These are phyloP conservation scores for Fusarium subtropicale DNA, from an alignment of 2,329 filamentous ascomycete species.

Conservation along the genomic window DNA sequence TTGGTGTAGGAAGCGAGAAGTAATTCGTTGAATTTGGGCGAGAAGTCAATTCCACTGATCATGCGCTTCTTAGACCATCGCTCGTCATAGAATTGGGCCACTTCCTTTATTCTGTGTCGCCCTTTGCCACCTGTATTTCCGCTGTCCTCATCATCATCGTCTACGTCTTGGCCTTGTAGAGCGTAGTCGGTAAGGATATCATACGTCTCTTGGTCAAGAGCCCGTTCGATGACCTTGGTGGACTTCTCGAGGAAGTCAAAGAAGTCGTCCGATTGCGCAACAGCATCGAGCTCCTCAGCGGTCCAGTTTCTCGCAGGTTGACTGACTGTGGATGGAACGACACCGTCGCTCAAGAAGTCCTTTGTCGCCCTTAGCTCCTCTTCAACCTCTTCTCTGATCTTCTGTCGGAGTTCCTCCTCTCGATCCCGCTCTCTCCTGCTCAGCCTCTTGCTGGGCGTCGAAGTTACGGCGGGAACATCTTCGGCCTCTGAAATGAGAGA, in stretches of 20 bases:
- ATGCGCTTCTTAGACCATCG: constrained; percentile 98
- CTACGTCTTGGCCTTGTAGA: constrained; percentile 77
- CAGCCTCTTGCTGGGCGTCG: constrained; percentile 76
- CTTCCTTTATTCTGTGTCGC: constrained; percentile 82
- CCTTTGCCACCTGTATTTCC: constrained; percentile 78
- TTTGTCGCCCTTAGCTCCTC: constrained; percentile 85
- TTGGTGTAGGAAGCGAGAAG: constrained; percentile 96
- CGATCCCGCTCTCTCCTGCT: constrained; percentile 83
- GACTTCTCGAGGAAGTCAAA: constrained; percentile 95
- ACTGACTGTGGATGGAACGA: constrained; percentile 55
- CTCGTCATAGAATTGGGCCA: constrained; percentile 93
- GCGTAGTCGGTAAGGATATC: constrained; percentile 97
- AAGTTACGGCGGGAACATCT: constrained; percentile 64
- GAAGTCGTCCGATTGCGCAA: constrained; percentile 93
- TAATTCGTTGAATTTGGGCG: constrained; percentile 92
- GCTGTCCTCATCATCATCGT: constrained; percentile 84
- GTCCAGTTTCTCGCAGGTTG: constrained; percentile 86
- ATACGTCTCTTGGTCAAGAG: constrained; percentile 89
- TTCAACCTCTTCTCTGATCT: constrained; percentile 88
- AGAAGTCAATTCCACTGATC: constrained; percentile 96
- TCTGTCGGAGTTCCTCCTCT: constrained; percentile 89
- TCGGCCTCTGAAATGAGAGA: constrained; percentile 69
- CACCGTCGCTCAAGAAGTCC: constrained; percentile 65
- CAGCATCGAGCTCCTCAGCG: constrained; percentile 86
- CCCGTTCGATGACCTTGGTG: constrained; percentile 96